Evolutionary conservation across 306 rosid species (phyloP).

Genomic region (Fragaria vesca): DNA sequence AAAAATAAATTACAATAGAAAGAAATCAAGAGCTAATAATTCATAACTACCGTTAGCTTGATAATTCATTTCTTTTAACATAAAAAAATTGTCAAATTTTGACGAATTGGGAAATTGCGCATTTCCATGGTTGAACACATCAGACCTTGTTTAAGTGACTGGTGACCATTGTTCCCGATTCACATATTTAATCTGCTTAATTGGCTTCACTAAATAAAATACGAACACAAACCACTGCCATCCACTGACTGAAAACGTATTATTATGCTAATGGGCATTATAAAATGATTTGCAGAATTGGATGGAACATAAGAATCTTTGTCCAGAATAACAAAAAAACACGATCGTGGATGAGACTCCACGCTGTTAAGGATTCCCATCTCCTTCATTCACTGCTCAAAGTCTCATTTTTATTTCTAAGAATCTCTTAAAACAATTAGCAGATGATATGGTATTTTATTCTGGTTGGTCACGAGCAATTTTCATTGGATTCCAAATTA

Average conservation of each 20-base stretch:
- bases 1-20: too few species aligned
- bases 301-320: conserved; percentile 51
- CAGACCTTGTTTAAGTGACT: not conserved
- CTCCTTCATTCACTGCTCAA: not conserved
- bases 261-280: not conserved
- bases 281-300: not conserved
- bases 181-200: not conserved
- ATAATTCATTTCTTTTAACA: not conserved
- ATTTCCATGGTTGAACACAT: not conserved
- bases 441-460: not conserved
- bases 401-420: not conserved
- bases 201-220: not conserved
- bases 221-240: not conserved
- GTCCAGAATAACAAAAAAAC: conserved; percentile 37
- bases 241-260: not conserved
- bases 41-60: too few species aligned
- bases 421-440: too few species aligned
- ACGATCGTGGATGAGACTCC: conserved; percentile 62
- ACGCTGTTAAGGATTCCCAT: conserved; percentile 48
- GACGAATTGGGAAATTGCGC: conserved; percentile 8
- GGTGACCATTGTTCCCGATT: conserved; percentile 6
- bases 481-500: conserved; percentile 50
- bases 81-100: not conserved
- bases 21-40: too few species aligned
- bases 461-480: not conserved